Base-by-base conservation (phyloP, 1,139 yeast species). In the Candida pseudoviswanathii region DNA sequence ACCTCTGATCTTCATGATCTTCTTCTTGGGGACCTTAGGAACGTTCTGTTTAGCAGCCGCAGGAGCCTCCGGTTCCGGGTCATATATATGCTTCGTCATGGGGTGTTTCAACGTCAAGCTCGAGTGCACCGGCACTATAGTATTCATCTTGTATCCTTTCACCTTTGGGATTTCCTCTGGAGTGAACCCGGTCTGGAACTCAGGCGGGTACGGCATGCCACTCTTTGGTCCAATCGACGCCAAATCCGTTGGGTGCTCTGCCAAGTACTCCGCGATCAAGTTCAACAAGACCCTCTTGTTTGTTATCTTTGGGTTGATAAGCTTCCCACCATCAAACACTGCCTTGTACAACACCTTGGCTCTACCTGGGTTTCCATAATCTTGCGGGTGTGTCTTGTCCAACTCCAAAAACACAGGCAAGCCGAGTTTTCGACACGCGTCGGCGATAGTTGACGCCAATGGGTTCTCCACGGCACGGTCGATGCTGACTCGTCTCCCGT, bases 311-410 rank as follows among this genome's bases (percentile, higher is more conserved):
- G 66, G 56, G 50, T 74, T 75, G 2, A 68, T 61, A 29, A 71
- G 65, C 44, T 69, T 70, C 16, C 83, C 81, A 31, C 75, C 66
- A 50, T 75, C 74, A 32, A 43, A 46, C 21, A 71, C 64, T 52
- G 78, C 78, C 60, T 82, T 85, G 38, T 88, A 59, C 44, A 83
- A 71, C 22, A 91, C 88, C 58, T 96, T 80, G 36, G 94, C 94
- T 59, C 98, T 80, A 10, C 99, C 99, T 1, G 97, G 96, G 64
- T 94, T 94, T 54, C 98, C 96, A 80, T 88, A 94, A 70, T 94
- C 99, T 65, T 91, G 96, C 8, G 99, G 99, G 68, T 94, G 99
- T 3, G 87, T 71, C 69, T 91, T 94, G 54, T 87, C 90, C 54
- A 94, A 84, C 67, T 88, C 94, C 54, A 84, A 75, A 48, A 85